Conservation (phyloP, 805 yeast species). For the Metschnikowia corniflorae region DNA sequence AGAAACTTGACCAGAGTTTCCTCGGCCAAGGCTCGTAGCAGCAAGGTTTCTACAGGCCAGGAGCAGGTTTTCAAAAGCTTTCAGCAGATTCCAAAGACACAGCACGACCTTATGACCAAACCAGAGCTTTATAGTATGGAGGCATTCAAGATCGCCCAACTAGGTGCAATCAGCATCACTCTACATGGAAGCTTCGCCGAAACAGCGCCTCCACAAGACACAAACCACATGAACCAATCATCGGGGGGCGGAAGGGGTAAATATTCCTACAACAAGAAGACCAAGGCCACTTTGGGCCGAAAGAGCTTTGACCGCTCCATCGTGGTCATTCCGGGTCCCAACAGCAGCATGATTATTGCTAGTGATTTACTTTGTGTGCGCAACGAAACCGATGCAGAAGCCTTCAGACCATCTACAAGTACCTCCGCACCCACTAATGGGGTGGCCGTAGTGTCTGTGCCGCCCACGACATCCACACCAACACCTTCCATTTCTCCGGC, state of each 20-base stretch:
- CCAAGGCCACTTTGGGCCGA: constrained; percentile 40
- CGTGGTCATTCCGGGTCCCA: constrained; percentile 67
- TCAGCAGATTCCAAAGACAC: constrained; percentile 68
- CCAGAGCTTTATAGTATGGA: constrained; percentile 76
- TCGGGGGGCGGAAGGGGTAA: constrained; percentile 17
- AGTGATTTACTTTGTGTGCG: constrained; percentile 72
- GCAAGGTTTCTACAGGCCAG: constrained; percentile 65
- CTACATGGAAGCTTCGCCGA: constrained; percentile 88
- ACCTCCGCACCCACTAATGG: neutral
- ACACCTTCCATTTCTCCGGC: constrained; percentile 8
- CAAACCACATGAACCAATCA: constrained; percentile 20
- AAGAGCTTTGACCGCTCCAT: constrained; percentile 87
- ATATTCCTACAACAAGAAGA: constrained; percentile 21
- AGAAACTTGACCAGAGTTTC: constrained; percentile 70
- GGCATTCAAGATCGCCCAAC: constrained; percentile 63
- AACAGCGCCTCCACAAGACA: constrained; percentile 48
- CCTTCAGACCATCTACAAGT: constrained; percentile 14
- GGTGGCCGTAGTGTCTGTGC: constrained; percentile 10
- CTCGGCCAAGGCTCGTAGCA: constrained; percentile 49
- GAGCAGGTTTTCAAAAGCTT: constrained; percentile 61
- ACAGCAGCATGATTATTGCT: constrained; percentile 75
- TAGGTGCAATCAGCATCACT: constrained; percentile 72
- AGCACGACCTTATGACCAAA: constrained; percentile 60
- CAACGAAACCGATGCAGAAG: constrained; percentile 14
- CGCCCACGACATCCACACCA: neutral